Conservation (phyloP, 1,139 yeast genomes). For the Geotrichum australiense region DNA sequence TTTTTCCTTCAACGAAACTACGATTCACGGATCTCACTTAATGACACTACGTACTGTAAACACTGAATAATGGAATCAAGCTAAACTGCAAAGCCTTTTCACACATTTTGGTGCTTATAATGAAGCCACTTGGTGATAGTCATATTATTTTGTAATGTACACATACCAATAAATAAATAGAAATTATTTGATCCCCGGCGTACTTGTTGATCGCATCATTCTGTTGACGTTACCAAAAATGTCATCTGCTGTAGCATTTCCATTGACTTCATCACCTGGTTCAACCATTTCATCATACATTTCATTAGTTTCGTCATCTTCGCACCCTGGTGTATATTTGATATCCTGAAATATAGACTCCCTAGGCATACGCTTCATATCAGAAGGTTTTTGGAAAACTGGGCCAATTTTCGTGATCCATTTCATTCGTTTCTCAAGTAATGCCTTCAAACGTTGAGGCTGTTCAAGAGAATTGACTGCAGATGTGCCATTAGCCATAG, state of each 20-base stretch:
- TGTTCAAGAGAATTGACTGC: slow-evolving; percentile 40
- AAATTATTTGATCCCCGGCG: slow-evolving; percentile 7
- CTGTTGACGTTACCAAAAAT: slow-evolving; percentile 39
- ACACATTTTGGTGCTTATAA: too few relatives aligned
- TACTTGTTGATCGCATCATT: slow-evolving; percentile 29
- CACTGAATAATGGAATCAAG: too few relatives aligned
- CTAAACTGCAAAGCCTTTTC: too few relatives aligned
- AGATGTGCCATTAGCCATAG: slow-evolving; percentile 6
- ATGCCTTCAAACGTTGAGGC: slow-evolving; percentile 67
- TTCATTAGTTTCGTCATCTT: slow-evolving; percentile 2
- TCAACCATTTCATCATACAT: not conserved
- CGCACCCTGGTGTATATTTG: slow-evolving; percentile 9
- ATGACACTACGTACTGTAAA: too few relatives aligned
- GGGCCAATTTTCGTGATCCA: slow-evolving; percentile 92
- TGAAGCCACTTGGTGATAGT: too few relatives aligned
- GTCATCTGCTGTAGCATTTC: slow-evolving; percentile 6
- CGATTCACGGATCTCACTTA: too few relatives aligned
- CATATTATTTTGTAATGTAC: too few relatives aligned
- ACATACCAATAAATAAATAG: too few relatives aligned
- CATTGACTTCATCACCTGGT: slow-evolving; percentile 1
- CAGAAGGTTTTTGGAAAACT: slow-evolving; percentile 56
- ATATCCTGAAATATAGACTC: slow-evolving; percentile 11
- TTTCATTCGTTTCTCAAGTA: slow-evolving; percentile 75
- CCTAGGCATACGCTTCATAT: slow-evolving; percentile 69
- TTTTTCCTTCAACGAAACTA: too few relatives aligned